Conservation (phyloP, 1,284 basidiomycete species). For the Ceratobasidium sp. region DNA sequence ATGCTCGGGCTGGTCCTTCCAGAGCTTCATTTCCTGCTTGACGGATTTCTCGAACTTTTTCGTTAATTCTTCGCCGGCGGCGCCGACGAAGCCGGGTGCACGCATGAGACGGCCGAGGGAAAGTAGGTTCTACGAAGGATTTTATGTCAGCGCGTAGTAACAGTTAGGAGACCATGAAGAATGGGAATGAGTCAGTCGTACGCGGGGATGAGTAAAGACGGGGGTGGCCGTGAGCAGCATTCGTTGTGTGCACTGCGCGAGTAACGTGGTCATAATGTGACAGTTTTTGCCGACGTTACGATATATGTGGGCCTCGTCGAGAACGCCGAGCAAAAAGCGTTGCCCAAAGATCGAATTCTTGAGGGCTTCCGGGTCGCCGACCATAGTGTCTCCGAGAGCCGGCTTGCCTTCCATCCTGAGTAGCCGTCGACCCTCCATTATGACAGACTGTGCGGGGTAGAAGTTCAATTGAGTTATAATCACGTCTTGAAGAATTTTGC, state of each 20-base stretch:
- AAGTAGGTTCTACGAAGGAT: no score
- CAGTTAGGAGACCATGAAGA: neutral
- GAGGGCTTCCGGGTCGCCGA: neutral
- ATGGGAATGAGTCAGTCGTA: no score
- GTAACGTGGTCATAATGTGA: neutral
- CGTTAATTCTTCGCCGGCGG: neutral
- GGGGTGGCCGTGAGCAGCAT: slow-evolving; percentile 5
- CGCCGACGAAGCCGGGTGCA: neutral
- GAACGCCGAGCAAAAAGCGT: neutral
- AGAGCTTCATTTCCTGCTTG: neutral
- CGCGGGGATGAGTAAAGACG: neutral
- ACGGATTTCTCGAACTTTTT: neutral
- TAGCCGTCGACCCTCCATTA: neutral
- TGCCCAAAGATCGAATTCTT: neutral
- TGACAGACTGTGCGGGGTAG: neutral
- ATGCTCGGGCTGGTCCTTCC: neutral
- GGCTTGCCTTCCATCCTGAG: neutral
- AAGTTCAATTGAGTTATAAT: no score
- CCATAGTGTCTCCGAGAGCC: neutral
- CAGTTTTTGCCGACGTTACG: neutral
- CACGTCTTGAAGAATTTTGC: no score
- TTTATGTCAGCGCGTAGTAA: no score
- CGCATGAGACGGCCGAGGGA: neutral
- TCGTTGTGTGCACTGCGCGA: neutral
- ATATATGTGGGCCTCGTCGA: slow-evolving; percentile 2